Evolutionary conservation across 179 eudicot genomes (phyloP), one percentile per base, ranked within the genome.

Genomic region (Beta corolliflora): DNA sequence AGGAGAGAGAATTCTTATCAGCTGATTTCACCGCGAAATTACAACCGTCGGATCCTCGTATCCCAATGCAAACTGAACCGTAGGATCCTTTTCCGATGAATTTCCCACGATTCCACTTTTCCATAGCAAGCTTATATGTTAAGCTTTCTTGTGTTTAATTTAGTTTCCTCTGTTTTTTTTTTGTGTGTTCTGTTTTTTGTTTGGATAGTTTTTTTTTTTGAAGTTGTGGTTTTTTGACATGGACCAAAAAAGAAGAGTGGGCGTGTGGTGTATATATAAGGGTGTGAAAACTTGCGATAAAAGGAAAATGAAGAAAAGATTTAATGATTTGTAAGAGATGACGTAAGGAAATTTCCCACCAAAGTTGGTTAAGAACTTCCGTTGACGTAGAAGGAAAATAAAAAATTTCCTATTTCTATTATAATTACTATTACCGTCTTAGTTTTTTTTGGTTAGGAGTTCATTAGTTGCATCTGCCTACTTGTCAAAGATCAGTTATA

Each of bases 1-100:
- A 50, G 0, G 61, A 2, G 9, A 73, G 3, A n/a, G 61, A 80
- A 9, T 46, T 19, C 31, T 75, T 81, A 5, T 15, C 52, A 7
- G 87, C 84, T 1, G 88, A 81, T 46, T 87, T 87, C 6, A 87
- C 89, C 9, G 89, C 89, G 83, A 87, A 85, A 3, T 44, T 44
- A 12, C 71, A 14, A 7, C 77, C 77, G 66, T 78, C 80, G 67
- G 71, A 48, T 4, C 63, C 75, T 9, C 77, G 48, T 12, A 81
- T 16, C 0, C 76, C 89, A 14, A 85, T 21, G 14, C 56, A 18
- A 9, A 87, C 89, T 6, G 78, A 68, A 2, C 86, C 89, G 76
- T 83, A 87, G 0, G 84, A 80, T 5, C 89, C 89, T 53, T 73
- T 85, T 0, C 89, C 89, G 68, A 87, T 81, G 5, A 70, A 54